phyloP scores from a whole-genome alignment of 257 asterid genomes.

The Rubia yunnanensis region DNA sequence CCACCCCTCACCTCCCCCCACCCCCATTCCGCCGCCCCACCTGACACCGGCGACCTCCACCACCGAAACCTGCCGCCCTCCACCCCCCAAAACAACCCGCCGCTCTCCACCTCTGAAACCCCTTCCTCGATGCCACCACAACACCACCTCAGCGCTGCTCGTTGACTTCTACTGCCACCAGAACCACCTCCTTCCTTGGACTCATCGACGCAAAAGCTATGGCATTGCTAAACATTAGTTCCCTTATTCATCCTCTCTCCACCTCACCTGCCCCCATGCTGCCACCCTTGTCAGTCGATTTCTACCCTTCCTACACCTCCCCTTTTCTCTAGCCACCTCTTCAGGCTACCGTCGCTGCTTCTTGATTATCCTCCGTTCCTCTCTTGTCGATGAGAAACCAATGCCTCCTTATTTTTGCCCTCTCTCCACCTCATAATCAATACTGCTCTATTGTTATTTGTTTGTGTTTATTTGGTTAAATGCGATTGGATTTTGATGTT shows the following conservation, averaged over 20 bases:
- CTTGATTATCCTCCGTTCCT: neutral
- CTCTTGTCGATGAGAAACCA: constrained; percentile 26
- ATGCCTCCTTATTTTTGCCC: constrained; percentile 20
- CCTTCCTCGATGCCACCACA: no score
- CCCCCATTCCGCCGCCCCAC: no score
- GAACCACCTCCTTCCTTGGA: neutral
- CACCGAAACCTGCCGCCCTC: no score
- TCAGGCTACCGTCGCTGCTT: neutral
- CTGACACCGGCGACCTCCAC: no score
- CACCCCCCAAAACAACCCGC: no score
- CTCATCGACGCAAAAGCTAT: neutral
- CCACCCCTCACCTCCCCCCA: no score
- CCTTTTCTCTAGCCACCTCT: neutral
- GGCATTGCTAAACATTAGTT: neutral
- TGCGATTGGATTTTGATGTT: neutral
- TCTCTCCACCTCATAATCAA: constrained; percentile 10
- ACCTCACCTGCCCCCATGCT: neutral
- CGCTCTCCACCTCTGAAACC: no score
- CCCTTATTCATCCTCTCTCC: neutral
- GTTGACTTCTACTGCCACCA: neutral
- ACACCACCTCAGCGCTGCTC: neutral
- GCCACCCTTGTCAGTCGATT: neutral
- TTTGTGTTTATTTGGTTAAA: no score
- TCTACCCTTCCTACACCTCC: constrained; percentile 2
- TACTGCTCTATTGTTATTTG: neutral